Percentiles rank a stretch among this genome's conserved stretches.
phyloP scores from a whole-genome alignment of 2,329 filamentous ascomycete genomes.

The Penicillium sp. region DNA sequence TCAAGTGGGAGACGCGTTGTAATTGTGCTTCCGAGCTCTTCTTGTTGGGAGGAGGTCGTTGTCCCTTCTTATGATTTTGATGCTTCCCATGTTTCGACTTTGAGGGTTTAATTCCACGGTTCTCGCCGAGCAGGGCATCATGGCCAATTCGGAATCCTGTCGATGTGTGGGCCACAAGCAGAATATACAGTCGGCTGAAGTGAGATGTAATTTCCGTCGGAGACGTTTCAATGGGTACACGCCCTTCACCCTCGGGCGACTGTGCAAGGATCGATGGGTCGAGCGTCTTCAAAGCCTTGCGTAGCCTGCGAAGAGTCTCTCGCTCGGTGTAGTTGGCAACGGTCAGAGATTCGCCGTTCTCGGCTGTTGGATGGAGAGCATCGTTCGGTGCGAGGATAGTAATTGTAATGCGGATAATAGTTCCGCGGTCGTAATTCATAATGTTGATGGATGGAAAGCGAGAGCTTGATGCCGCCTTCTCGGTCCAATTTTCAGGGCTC shows the following conservation, averaged over 20 bases:
- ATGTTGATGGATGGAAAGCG: slow-evolving; percentile 38
- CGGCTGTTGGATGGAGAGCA: neutral
- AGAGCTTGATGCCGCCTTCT: neutral
- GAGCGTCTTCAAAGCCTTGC: slow-evolving; percentile 16
- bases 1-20: slow-evolving; percentile 37
- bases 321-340: slow-evolving; percentile 30
- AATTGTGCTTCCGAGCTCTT: slow-evolving; percentile 5
- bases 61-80: slow-evolving; percentile 7
- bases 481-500: neutral
- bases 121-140: slow-evolving; percentile 52
- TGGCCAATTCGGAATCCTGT: slow-evolving; percentile 52
- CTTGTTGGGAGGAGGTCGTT: neutral
- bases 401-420: slow-evolving; percentile 39
- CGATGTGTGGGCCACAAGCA: slow-evolving; percentile 56
- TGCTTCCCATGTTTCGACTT: slow-evolving; percentile 8
- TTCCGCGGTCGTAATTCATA: slow-evolving; percentile 28
- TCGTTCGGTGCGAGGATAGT: slow-evolving; percentile 43
- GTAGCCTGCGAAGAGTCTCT: slow-evolving; percentile 18
- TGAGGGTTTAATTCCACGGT: neutral
- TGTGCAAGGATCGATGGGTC: slow-evolving; percentile 18
- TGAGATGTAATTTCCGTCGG: slow-evolving; percentile 48
- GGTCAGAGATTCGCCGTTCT: slow-evolving; percentile 7
- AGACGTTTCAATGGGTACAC: slow-evolving; percentile 29
- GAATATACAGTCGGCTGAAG: slow-evolving; percentile 53
- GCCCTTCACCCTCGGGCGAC: neutral